Evolutionary conservation across 495 filamentous ascomycete species (phyloP).

Genomic region (Umbilicaria muhlenbergii): DNA sequence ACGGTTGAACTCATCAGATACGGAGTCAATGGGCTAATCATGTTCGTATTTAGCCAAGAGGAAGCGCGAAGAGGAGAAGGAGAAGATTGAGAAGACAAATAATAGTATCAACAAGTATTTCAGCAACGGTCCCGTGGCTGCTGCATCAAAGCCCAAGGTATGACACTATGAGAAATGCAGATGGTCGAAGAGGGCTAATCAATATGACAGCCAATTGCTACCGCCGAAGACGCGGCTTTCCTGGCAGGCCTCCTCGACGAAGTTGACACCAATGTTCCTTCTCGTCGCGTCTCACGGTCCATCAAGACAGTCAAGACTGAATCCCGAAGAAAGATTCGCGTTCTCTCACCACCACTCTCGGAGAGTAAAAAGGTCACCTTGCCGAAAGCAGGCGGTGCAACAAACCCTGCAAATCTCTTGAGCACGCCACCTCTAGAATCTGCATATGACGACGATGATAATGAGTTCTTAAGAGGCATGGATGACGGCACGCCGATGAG

Average conservation of each 20-base stretch:
- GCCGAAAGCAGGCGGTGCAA: constrained; percentile 3
- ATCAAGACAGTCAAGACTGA: constrained; percentile 54
- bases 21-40: background rate
- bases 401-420: constrained; percentile 17
- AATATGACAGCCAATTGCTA: constrained; percentile 30
- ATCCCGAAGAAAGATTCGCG: constrained; percentile 60
- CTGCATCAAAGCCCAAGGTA: constrained; percentile 70
- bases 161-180: constrained; percentile 3
- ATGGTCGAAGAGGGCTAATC: background rate
- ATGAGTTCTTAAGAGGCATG: constrained; percentile 25
- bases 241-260: constrained; percentile 73
- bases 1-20: background rate
- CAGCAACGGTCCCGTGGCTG: constrained; percentile 49
- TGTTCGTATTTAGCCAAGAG: constrained; percentile 47
- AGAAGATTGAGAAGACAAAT: constrained; percentile 72
- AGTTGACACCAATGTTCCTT: constrained; percentile 69
- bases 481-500: constrained; percentile 68
- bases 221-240: constrained; percentile 76
- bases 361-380: constrained; percentile 34
- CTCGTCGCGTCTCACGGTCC: constrained; percentile 30
- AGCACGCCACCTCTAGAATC: constrained; percentile 24
- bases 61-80: constrained; percentile 78
- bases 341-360: constrained; percentile 56
- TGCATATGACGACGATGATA: constrained; percentile 41
- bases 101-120: constrained; percentile 91